phyloP scores from a whole-genome alignment of 441 rosid species.

The Metrosideros polymorpha region DNA sequence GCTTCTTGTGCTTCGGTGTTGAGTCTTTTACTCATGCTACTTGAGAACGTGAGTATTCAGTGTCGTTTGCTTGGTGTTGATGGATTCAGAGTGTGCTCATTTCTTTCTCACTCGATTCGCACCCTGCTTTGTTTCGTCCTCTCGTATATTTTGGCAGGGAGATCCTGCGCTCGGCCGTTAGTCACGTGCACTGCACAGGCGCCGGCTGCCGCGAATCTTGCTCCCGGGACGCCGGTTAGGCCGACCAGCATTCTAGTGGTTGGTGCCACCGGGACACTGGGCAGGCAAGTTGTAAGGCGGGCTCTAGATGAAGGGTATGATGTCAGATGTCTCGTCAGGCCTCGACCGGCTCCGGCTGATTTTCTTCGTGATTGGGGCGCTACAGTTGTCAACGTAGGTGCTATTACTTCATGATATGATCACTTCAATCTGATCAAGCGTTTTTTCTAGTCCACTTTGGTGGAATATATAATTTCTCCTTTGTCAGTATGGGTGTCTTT shows the following conservation, averaged over 20 bases:
- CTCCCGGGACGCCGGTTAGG: constrained; percentile 73
- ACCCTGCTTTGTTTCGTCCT: background rate
- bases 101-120: background rate
- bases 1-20: background rate
- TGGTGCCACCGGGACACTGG: constrained; percentile 84
- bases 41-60: background rate
- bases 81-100: background rate
- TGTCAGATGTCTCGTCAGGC: constrained; percentile 80
- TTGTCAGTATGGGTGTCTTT: background rate
- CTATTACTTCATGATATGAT: background rate
- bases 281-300: constrained; percentile 79
- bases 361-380: constrained; percentile 99
- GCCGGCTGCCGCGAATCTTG: constrained; percentile 36
- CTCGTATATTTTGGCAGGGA: constrained; percentile 13
- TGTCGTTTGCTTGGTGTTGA: background rate
- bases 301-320: constrained; percentile 95
- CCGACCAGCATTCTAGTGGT: constrained; percentile 77
- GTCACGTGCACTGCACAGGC: constrained; percentile 32
- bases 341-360: constrained; percentile 88
- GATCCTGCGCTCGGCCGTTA: background rate
- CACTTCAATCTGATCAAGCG: background rate
- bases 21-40: background rate
- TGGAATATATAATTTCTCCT: background rate
- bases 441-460: background rate
- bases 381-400: constrained; percentile 72